Percentiles rank a stretch among this genome's conserved stretches.
phyloP scores from a whole-genome alignment of 2,329 filamentous ascomycete genomes.

The Aspergillus awamori region DNA sequence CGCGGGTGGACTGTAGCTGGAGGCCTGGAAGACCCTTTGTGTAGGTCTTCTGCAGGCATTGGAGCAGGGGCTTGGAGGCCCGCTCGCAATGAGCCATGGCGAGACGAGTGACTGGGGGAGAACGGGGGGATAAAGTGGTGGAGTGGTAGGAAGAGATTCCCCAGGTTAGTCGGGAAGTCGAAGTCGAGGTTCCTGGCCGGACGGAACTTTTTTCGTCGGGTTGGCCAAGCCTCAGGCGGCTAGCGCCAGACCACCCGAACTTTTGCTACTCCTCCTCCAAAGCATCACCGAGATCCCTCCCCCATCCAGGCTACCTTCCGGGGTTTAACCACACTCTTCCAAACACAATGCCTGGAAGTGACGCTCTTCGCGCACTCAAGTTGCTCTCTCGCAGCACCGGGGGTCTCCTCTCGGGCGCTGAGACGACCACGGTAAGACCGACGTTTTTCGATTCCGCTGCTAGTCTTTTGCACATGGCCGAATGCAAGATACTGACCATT shows the following conservation, averaged over 20 bases:
- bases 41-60: constrained; percentile 45
- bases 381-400: constrained; percentile 43
- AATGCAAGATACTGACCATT: constrained; percentile 1
- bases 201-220: constrained; percentile 43
- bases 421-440: constrained; percentile 41
- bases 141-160: constrained; percentile 20
- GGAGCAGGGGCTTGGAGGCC: constrained; percentile 46
- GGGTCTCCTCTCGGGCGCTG: constrained; percentile 37
- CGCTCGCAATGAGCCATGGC: constrained; percentile 47
- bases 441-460: constrained; percentile 9
- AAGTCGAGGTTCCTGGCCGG: constrained; percentile 23
- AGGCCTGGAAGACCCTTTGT: constrained; percentile 35
- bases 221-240: constrained; percentile 37
- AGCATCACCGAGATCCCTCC: constrained; percentile 3
- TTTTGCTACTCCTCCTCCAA: constrained; percentile 32
- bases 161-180: constrained; percentile 9
- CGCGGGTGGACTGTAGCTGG: constrained; percentile 45
- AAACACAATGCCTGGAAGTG: constrained; percentile 40
- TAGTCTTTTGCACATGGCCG: neutral
- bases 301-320: constrained; percentile 5
- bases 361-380: constrained; percentile 39
- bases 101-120: constrained; percentile 7
- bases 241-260: constrained; percentile 36
- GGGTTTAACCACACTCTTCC: neutral
- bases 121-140: constrained; percentile 18